phyloP scores from a whole-genome alignment of 768 basidiomycete genomes.

The Tulasnella sp. region DNA sequence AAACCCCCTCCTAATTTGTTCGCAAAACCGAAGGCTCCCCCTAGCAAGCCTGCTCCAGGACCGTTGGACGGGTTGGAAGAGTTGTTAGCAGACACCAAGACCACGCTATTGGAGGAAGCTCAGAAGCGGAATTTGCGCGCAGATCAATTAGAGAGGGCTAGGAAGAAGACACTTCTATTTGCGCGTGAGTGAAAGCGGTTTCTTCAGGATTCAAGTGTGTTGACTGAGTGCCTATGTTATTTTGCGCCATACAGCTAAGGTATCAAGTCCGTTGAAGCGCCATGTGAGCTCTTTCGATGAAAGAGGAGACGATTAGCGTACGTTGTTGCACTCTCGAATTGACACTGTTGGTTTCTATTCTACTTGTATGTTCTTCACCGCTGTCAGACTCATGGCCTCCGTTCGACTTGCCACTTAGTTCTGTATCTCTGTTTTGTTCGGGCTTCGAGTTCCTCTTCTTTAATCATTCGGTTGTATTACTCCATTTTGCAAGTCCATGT shows the following conservation, averaged over 20 bases:
- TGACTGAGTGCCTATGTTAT: conserved; percentile 54
- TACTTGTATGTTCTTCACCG: neutral
- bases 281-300: conserved; percentile 25
- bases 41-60: conserved; percentile 9
- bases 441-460: neutral
- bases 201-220: conserved; percentile 59
- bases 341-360: neutral
- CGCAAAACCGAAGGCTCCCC: neutral
- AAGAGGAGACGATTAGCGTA: neutral
- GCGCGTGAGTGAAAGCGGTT: conserved; percentile 65
- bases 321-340: neutral
- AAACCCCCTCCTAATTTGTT: conserved; percentile 27
- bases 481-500: neutral
- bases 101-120: conserved; percentile 23
- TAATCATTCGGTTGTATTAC: conserved; percentile 7
- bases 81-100: conserved; percentile 20
- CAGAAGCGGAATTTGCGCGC: neutral
- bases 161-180: conserved; percentile 51
- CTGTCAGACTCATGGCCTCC: neutral
- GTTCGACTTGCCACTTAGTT: neutral
- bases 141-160: conserved; percentile 59
- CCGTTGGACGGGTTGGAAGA: conserved; percentile 17
- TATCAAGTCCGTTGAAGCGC: conserved; percentile 35
- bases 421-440: conserved; percentile 3
- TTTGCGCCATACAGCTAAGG: conserved; percentile 42